Evolutionary conservation across 2,329 filamentous ascomycete species (phyloP), one percentile per base, ranked within the genome.

Genomic region (Paecilomyces fulvus): DNA sequence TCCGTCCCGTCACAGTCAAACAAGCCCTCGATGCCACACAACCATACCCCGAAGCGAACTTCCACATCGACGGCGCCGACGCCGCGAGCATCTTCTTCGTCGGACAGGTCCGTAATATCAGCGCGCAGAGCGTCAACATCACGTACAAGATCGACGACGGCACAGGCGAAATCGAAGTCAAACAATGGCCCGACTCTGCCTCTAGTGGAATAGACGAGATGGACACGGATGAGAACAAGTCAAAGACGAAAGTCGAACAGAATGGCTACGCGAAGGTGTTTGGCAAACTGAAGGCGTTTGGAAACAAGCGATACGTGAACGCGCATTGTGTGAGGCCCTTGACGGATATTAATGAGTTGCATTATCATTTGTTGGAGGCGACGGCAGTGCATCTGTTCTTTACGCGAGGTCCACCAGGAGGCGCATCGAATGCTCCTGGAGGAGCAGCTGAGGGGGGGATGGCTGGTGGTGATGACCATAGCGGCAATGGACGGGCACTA

Each of bases 131-230:
- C 46, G 96, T 92, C 63, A 95, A 96, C 76, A 85, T 91, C 63
- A 96, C 90, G 50, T 95, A 95, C 81, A 89, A 87, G 67, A 79
- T 99, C 65, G 94, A 99, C 75, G 94, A 99, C 74, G 94, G 94
- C 70, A 99, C 95, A 1, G 92, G 90, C 58, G 81, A 86, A 59
- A 87, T 96, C 65, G 95, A 99, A 74, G 92, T 62, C 83, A 84
- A 67, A 68, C 74, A 59, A 62, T 73, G 67, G 74, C 71, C 73
- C 68, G 73, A 74, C 56, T 78, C 80, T 33, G 70, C 73, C 43
- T 72, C 69, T 1, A 62, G 63, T 17, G 55, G 54, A n/a, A 37
- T 59, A 20, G 57, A 57, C 48, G 75, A 80, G 43, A 75, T 79
- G 70, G 77, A 79, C 48, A 73, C 72, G 17, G 75, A 77, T 50